A percentile compares a stretch with the other conserved stretches of the same genome.
Conservation (phyloP, 2,329 filamentous ascomycete genomes). For the Chaetomiaceae sp. region DNA sequence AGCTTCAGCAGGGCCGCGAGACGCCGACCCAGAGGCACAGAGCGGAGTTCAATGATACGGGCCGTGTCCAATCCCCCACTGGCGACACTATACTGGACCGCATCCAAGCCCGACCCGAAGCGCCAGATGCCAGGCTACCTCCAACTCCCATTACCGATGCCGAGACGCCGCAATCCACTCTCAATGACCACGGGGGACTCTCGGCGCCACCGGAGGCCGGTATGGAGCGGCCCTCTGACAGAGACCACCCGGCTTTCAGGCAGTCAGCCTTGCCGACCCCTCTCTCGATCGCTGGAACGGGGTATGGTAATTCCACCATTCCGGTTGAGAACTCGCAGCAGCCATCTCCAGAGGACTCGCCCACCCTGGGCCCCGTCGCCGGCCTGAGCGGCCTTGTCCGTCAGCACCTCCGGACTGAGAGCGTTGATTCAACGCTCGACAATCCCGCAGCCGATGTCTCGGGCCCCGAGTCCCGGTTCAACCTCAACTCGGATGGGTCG, state of each 20-base stretch:
- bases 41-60: conserved; percentile 39
- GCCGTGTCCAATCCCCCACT: conserved; percentile 37
- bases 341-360: conserved; percentile 56
- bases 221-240: conserved; percentile 44
- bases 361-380: conserved; percentile 61
- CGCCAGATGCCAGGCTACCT: conserved; percentile 30
- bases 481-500: conserved; percentile 29
- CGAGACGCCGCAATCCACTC: conserved; percentile 30
- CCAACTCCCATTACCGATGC: conserved; percentile 41
- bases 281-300: conserved; percentile 31
- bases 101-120: conserved; percentile 26
- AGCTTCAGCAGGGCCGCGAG: conserved; percentile 70
- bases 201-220: conserved; percentile 31
- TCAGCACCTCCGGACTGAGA: conserved; percentile 76
- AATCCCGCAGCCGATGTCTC: conserved; percentile 39
- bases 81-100: conserved; percentile 29
- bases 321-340: conserved; percentile 20
- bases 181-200: conserved; percentile 16
- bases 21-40: conserved; percentile 46
- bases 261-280: conserved; percentile 40
- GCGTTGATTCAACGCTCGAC: conserved; percentile 75
- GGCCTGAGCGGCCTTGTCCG: conserved; percentile 77
- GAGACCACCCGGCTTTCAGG: conserved; percentile 50
- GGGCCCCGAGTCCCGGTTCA: conserved; percentile 36
- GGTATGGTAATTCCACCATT: conserved; percentile 21